These are phyloP conservation scores for Rugonectria rugulosa DNA, from an alignment of 2,329 filamentous ascomycete species.

Conservation along the genomic window DNA sequence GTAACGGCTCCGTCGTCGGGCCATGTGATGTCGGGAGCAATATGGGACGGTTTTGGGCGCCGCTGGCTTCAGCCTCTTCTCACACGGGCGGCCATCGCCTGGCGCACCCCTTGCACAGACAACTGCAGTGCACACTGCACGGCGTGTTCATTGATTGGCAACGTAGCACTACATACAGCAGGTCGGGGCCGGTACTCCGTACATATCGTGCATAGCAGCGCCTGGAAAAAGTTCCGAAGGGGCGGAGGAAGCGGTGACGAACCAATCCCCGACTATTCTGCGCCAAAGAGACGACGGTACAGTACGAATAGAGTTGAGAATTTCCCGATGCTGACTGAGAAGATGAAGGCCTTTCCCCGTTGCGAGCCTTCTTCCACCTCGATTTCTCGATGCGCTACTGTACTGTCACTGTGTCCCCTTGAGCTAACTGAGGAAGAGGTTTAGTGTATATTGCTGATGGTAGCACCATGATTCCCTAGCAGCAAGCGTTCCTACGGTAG, in stretches of 20 bases:
- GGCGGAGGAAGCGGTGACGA: not conserved
- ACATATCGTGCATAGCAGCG: not conserved
- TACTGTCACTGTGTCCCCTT: too few relatives aligned
- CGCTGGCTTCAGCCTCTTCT: not conserved
- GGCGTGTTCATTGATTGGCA: too few relatives aligned
- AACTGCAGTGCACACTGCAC: not conserved
- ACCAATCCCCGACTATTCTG: too few relatives aligned
- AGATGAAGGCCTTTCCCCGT: not conserved
- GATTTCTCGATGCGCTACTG: too few relatives aligned
- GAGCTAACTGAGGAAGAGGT: too few relatives aligned
- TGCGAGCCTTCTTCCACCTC: not conserved
- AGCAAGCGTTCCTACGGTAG: too few relatives aligned
- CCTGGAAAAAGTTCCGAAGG: not conserved
- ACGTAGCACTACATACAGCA: too few relatives aligned
- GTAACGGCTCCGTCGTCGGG: conserved; percentile 14
- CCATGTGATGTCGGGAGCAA: conserved; percentile 18
- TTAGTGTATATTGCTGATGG: too few relatives aligned
- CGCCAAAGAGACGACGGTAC: too few relatives aligned
- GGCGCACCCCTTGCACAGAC: not conserved
- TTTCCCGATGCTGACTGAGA: not conserved
- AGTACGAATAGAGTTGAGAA: not conserved
- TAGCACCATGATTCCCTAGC: too few relatives aligned
- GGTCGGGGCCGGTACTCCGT: too few relatives aligned
- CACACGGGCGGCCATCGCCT: conserved; percentile 7
- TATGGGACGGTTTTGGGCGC: conserved; percentile 14